phyloP scores from a whole-genome alignment of 805 yeast genomes.

The Ogataea methanolica region DNA sequence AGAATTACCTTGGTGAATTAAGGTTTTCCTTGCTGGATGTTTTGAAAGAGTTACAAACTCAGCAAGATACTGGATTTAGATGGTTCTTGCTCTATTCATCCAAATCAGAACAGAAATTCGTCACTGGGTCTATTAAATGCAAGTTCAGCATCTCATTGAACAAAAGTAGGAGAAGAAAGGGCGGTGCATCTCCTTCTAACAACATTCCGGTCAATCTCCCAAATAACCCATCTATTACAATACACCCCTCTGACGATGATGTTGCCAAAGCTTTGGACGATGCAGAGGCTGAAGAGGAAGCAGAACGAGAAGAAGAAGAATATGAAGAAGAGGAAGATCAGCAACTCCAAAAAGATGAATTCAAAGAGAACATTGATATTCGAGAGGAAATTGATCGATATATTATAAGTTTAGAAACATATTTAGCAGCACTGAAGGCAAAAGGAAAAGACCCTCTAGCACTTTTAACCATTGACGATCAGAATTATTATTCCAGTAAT shows the following conservation, averaged over 20 bases:
- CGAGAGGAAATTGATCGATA: constrained; percentile 10
- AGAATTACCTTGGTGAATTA: constrained; percentile 26
- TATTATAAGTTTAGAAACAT: constrained; percentile 8
- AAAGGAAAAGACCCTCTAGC: constrained; percentile 14
- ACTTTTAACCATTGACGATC: constrained; percentile 15
- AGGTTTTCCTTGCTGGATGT: constrained; percentile 22
- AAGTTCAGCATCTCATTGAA: constrained; percentile 15
- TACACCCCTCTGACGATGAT: not conserved
- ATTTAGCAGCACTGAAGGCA: constrained; percentile 2
- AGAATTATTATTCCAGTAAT: constrained; percentile 15
- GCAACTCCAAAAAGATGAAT: not conserved
- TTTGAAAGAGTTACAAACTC: constrained; percentile 8
- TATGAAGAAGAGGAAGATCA: not conserved
- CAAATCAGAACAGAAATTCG: constrained; percentile 21
- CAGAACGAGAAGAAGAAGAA: constrained; percentile 15
- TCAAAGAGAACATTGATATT: not conserved
- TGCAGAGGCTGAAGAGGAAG: constrained; percentile 16
- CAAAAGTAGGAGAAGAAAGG: not conserved
- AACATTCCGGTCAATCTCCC: not conserved
- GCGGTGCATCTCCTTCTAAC: too few relatives aligned
- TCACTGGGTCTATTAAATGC: constrained; percentile 23
- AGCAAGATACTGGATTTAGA: constrained; percentile 14
- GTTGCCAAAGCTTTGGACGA: not conserved
- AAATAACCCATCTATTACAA: not conserved
- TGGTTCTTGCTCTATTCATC: constrained; percentile 24